Percentiles rank a stretch among this genome's conserved stretches.
phyloP scores from a whole-genome alignment of 805 yeast species.

The Nakazawaea populi region DNA sequence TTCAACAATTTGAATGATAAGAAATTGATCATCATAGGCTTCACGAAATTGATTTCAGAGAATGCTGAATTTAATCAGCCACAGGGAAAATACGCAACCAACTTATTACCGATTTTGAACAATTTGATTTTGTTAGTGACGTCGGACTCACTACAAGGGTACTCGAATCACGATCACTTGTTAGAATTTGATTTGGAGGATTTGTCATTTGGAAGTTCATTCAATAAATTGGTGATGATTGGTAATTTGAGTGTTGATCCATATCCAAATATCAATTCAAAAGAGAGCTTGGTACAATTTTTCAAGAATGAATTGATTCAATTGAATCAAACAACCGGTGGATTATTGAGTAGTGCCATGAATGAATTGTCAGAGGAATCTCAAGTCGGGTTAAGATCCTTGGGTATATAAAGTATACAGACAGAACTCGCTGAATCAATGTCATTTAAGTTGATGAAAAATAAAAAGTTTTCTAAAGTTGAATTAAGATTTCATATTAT shows the following conservation, averaged over 20 bases:
- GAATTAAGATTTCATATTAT: too few species aligned
- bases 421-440: too few species aligned
- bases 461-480: too few species aligned
- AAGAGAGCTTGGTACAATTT: conserved; percentile 27
- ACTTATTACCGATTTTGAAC: conserved; percentile 37
- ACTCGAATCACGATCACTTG: conserved; percentile 34
- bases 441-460: too few species aligned
- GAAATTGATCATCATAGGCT: conserved; percentile 42
- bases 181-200: conserved; percentile 61
- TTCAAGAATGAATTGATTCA: conserved; percentile 20
- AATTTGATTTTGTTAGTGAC: conserved; percentile 30
- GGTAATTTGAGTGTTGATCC: conserved; percentile 67
- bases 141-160: conserved; percentile 28
- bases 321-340: conserved; percentile 13
- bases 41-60: conserved; percentile 36
- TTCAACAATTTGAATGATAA: conserved; percentile 36
- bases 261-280: conserved; percentile 36
- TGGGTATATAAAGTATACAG: conserved; percentile 3
- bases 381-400: conserved; percentile 4
- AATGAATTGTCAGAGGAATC: conserved; percentile 2
- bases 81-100: conserved; percentile 34
- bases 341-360: conserved; percentile 9
- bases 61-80: conserved; percentile 19
- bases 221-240: conserved; percentile 65
- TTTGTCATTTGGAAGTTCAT: conserved; percentile 78